Evolutionary conservation across 1,284 basidiomycete species (phyloP).

Genomic region (Vanrija sp.): DNA sequence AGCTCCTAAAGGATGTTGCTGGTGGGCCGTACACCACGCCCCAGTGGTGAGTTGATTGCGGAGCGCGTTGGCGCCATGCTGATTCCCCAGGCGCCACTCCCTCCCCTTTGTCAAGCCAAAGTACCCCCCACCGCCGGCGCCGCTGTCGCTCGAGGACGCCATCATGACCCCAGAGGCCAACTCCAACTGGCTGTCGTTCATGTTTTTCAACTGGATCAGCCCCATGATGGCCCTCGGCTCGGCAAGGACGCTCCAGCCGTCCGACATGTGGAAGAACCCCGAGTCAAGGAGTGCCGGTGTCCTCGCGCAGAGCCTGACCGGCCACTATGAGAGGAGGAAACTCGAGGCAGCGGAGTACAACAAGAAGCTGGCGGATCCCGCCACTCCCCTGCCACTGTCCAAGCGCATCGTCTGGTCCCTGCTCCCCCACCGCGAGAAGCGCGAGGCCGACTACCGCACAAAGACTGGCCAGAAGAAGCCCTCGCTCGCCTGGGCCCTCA

Average conservation of each 20-base stretch:
- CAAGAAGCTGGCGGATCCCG: constrained; percentile 53
- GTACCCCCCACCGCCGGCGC: constrained; percentile 52
- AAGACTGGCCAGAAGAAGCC: constrained; percentile 62
- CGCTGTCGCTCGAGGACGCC: constrained; percentile 57
- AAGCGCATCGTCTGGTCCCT: constrained; percentile 30
- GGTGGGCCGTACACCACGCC: constrained; percentile 42
- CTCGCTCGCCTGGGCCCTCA: constrained; percentile 69
- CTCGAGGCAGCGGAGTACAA: constrained; percentile 67
- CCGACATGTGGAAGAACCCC: constrained; percentile 80
- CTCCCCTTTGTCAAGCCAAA: constrained; percentile 46
- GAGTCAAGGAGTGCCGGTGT: constrained; percentile 54
- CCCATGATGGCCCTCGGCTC: constrained; percentile 59
- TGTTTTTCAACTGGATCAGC: constrained; percentile 69
- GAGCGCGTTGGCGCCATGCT: background rate
- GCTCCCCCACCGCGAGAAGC: constrained; percentile 28
- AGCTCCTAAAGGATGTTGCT: constrained; percentile 33
- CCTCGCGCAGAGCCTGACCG: constrained; percentile 62
- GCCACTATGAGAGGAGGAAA: constrained; percentile 62
- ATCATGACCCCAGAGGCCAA: constrained; percentile 54
- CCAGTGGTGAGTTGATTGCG: constrained; percentile 35
- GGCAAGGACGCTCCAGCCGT: constrained; percentile 69
- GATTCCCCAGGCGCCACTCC: constrained; percentile 40
- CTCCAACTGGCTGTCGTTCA: constrained; percentile 55
- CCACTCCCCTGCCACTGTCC: constrained; percentile 30
- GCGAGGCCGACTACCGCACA: constrained; percentile 36